phyloP scores from a whole-genome alignment of 1,139 yeast species.

The Nematodospora anomalae region DNA sequence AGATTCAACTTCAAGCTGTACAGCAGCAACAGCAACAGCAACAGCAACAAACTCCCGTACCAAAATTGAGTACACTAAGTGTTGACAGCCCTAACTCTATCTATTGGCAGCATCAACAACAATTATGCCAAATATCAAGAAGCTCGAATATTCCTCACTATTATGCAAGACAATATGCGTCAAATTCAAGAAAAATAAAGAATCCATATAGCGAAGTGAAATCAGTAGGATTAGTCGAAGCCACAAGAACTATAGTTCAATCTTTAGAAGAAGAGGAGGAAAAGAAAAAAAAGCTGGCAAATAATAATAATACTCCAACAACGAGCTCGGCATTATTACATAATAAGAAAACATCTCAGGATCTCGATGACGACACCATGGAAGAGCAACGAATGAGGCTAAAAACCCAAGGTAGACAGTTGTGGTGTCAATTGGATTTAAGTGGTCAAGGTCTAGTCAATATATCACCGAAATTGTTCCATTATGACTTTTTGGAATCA shows the following conservation, averaged over 20 bases:
- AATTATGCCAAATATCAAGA: constrained; percentile 76
- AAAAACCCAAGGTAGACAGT: constrained; percentile 70
- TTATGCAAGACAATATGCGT: constrained; percentile 91
- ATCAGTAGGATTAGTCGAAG: constrained; percentile 51
- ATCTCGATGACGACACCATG: constrained; percentile 68
- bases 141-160: constrained; percentile 75
- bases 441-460: constrained; percentile 83
- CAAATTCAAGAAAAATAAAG: constrained; percentile 62
- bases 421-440: constrained; percentile 93
- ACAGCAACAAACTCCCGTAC: constrained; percentile 27
- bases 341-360: constrained; percentile 59
- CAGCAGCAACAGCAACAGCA: constrained; percentile 16
- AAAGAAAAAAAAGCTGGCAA: constrained; percentile 17
- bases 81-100: constrained; percentile 53
- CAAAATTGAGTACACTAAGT: constrained; percentile 32
- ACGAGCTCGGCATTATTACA: constrained; percentile 50
- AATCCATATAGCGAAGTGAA: constrained; percentile 46
- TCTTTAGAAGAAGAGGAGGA: constrained; percentile 46
- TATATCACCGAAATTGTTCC: constrained; percentile 71
- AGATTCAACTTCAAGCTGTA: constrained; percentile 9
- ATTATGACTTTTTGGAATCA: constrained; percentile 82
- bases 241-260: constrained; percentile 51
- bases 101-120: constrained; percentile 88
- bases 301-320: constrained; percentile 25
- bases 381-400: constrained; percentile 74